Evolutionary conservation across 2,329 filamentous ascomycete species (phyloP).

Genomic region (Mycogone perniciosa): DNA sequence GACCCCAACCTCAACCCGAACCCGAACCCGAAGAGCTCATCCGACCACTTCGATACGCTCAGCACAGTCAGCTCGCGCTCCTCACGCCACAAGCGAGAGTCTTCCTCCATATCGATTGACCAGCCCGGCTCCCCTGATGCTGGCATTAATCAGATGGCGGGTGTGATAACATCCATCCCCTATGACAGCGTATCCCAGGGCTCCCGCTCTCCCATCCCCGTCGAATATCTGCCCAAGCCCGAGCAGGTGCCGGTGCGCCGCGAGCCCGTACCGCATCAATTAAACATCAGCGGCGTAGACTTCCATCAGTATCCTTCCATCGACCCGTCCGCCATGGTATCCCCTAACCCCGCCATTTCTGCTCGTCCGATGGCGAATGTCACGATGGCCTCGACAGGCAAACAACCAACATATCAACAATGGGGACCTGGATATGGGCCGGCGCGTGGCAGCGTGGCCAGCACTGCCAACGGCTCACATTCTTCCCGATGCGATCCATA

Average conservation of each 20-base stretch:
- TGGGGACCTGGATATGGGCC: constrained; percentile 45
- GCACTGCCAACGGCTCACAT: constrained; percentile 43
- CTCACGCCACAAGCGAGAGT: constrained; percentile 69
- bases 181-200: constrained; percentile 67
- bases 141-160: constrained; percentile 67
- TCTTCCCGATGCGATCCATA: constrained; percentile 60
- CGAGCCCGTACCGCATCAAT: constrained; percentile 74
- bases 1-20: constrained; percentile 35
- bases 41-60: constrained; percentile 52
- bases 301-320: constrained; percentile 85
- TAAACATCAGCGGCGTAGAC: constrained; percentile 71
- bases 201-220: constrained; percentile 61
- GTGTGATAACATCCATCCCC: constrained; percentile 80
- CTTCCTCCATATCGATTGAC: constrained; percentile 67
- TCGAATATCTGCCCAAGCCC: constrained; percentile 65
- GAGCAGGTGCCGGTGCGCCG: constrained; percentile 58
- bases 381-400: constrained; percentile 65
- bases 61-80: constrained; percentile 60
- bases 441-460: constrained; percentile 48
- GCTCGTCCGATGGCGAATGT: constrained; percentile 51
- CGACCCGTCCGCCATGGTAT: constrained; percentile 46
- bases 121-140: constrained; percentile 56
- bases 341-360: constrained; percentile 47
- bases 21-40: constrained; percentile 34
- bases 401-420: constrained; percentile 70